Conservation (phyloP, 2,329 filamentous ascomycete genomes). For the Aureobasidium sp. region DNA sequence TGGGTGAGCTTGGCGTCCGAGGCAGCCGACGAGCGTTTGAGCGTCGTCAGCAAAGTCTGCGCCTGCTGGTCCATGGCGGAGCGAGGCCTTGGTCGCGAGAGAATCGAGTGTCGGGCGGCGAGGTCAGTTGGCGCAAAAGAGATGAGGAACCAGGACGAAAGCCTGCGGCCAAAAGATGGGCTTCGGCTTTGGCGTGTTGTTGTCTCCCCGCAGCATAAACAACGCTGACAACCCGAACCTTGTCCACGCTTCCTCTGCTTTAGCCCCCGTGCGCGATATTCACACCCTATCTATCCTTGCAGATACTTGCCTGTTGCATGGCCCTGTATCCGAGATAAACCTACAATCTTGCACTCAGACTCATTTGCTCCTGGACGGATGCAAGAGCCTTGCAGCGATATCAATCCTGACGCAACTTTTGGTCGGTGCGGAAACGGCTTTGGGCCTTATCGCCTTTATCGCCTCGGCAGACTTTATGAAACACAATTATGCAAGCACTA, state of each 20-base stretch:
- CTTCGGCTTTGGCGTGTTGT: neutral
- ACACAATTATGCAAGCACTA: neutral
- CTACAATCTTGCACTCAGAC: neutral
- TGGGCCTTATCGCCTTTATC: neutral
- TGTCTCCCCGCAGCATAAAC: conserved; percentile 10
- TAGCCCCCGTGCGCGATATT: neutral
- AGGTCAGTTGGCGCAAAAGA: conserved; percentile 2
- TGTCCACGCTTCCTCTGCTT: conserved; percentile 13
- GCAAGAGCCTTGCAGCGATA: neutral
- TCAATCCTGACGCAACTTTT: conserved; percentile 3
- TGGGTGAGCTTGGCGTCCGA: conserved; percentile 63
- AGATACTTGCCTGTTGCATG: neutral
- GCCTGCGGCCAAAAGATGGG: neutral
- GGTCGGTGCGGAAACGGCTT: neutral
- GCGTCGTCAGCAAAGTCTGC: conserved; percentile 44
- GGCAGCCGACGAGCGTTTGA: conserved; percentile 57
- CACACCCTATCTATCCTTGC: neutral
- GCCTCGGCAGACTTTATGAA: neutral
- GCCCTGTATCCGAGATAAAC: no score
- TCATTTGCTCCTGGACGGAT: neutral
- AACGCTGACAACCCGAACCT: conserved; percentile 5
- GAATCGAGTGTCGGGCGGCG: neutral
- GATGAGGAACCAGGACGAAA: neutral
- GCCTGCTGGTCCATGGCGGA: conserved; percentile 51
- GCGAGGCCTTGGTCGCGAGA: neutral